These are phyloP conservation scores for Chrysoporthe austroafricana DNA, from an alignment of 2,329 filamentous ascomycete species.

Conservation along the genomic window DNA sequence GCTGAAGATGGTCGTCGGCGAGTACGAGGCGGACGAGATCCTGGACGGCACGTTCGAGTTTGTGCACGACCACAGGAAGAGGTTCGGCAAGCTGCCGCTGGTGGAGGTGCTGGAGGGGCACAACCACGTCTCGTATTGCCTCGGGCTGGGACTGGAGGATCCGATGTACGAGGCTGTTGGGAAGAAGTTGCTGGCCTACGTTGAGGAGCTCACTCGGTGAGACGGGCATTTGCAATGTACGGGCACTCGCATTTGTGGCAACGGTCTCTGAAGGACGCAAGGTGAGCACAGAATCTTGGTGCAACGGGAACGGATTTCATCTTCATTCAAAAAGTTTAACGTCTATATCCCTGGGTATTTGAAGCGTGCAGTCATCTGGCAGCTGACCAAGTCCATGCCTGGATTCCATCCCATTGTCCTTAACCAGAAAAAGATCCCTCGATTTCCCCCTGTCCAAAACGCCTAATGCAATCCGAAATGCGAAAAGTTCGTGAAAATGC, in stretches of 20 bases:
- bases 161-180: conserved; percentile 25
- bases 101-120: conserved; percentile 32
- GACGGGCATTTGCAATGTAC: not conserved
- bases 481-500: not conserved
- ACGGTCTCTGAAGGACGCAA: not conserved
- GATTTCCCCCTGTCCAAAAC: not conserved
- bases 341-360: not conserved
- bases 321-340: too few species aligned
- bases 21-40: conserved; percentile 30
- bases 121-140: conserved; percentile 31
- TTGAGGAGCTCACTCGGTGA: conserved; percentile 13
- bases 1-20: conserved; percentile 28
- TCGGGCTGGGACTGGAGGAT: conserved; percentile 30
- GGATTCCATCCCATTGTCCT: not conserved
- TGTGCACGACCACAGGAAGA: conserved; percentile 28
- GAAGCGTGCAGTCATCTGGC: not conserved
- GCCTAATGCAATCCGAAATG: not conserved
- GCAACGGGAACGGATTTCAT: too few species aligned
- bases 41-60: conserved; percentile 31
- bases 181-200: conserved; percentile 13
- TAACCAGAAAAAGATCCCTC: not conserved
- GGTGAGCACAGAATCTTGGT: too few species aligned
- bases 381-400: not conserved
- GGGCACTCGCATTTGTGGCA: too few species aligned
- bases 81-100: conserved; percentile 27